phyloP scores from a whole-genome alignment of 2,329 filamentous ascomycete species.

The Microsporum canis region DNA sequence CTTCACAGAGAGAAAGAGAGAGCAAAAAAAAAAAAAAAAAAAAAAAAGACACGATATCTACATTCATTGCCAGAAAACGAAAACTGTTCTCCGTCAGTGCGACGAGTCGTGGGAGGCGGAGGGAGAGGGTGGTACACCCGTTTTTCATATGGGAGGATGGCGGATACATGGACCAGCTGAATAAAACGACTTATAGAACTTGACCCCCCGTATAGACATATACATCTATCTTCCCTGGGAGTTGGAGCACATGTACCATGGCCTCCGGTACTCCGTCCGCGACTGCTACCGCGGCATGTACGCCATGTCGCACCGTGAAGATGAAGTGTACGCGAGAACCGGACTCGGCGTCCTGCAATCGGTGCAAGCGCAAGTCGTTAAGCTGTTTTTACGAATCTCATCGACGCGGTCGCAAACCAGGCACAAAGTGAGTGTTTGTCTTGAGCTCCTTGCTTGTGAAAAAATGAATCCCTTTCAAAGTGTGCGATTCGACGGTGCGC shows the following conservation, averaged over 20 bases:
- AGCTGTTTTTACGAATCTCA: constrained; percentile 32
- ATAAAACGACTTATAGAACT: neutral
- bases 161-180: neutral
- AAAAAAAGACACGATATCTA: neutral
- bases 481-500: neutral
- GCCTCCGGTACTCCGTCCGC: constrained; percentile 2
- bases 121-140: neutral
- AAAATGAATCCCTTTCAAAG: neutral
- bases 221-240: neutral
- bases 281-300: constrained; percentile 21
- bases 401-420: constrained; percentile 30
- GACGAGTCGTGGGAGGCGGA: neutral
- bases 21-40: neutral
- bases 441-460: neutral
- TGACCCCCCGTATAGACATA: neutral
- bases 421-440: constrained; percentile 21
- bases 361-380: constrained; percentile 29
- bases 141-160: neutral
- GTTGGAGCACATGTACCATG: neutral
- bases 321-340: constrained; percentile 27
- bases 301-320: constrained; percentile 31
- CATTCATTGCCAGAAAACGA: neutral
- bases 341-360: constrained; percentile 23
- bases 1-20: neutral
- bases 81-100: neutral